Base-by-base conservation (phyloP, 768 basidiomycete species). In the Lactarius sp. region DNA sequence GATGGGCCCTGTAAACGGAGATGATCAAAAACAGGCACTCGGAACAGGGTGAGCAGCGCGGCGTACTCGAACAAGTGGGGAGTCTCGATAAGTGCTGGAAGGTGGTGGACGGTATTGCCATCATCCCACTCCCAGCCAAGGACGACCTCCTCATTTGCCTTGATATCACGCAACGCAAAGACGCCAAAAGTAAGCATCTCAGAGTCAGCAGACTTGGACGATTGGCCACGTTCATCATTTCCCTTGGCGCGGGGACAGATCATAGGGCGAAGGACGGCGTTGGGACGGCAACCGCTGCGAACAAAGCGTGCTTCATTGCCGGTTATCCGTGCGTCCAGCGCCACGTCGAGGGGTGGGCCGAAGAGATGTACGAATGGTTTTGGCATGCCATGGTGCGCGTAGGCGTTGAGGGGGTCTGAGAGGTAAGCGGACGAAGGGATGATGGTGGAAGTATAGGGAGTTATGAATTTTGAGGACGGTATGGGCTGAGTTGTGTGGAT, bases 121-220 rank as follows among this genome's bases (percentile, higher is more conserved):
- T 98, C 95, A 69, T 98, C 94, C 95, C 95, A 98, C 72, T 97
- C 94, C 94, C 95, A 98, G 0, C 89, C 90, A 0, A 98, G 75
- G 0, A 94, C 85, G 20, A 98, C 83, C 75, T 98, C 95, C 67
- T 94, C 93, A 53, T 88, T 81, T 39, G 83, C 83, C 59, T 81
- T 82, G 67, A 98, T 79, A 65, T 91, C 88, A 12, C 84, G 75
- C 18, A 86, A 74, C 1, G 94, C 90, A 66, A 94, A 95, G 0
- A 97, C 77, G 0, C 85, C 93, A 71, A 97, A 95, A 0, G 80
- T 76, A 1, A 94, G 74, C 2, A 77, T 73, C 13, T 77, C 75
- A 8, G 68, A 68, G 37, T 75, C 68, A n/a, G 64, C 34, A 36
- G 64, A 65, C 18, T 67, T 60, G 22, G 66, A 59, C 10, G 58